phyloP scores from a whole-genome alignment of 345 rosid species.

The Aquilaria sinensis region DNA sequence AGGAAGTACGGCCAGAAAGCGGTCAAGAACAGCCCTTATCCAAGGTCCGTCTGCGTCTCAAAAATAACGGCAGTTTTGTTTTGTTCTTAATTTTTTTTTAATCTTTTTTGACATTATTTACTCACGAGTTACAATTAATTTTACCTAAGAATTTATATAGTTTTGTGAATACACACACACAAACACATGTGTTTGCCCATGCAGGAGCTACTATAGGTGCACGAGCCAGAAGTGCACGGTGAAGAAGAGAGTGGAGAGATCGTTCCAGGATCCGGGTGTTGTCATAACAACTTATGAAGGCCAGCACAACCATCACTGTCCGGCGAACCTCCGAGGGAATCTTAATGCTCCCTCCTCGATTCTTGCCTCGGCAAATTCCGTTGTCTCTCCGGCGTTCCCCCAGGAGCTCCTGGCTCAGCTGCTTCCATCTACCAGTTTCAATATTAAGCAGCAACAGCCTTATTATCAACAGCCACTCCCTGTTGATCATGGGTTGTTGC shows the following conservation, averaged over 20 bases:
- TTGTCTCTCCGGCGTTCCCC: conserved; percentile 17
- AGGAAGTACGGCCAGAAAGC: conserved; percentile 43
- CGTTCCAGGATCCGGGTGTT: conserved; percentile 41
- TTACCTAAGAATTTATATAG: too few species aligned
- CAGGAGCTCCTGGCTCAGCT: conserved; percentile 21
- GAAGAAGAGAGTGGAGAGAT: conserved; percentile 62
- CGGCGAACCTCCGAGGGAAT: conserved; percentile 36
- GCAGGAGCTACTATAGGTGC: conserved; percentile 66
- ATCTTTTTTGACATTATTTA: too few species aligned
- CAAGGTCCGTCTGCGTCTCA: too few species aligned
- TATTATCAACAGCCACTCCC: conserved; percentile 16
- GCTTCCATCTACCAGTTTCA: conserved; percentile 15
- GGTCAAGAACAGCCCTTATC: conserved; percentile 25
- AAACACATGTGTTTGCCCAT: neutral
- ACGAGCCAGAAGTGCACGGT: conserved; percentile 50
- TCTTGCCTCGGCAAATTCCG: conserved; percentile 12
- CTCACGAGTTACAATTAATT: too few species aligned
- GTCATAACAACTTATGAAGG: conserved; percentile 73
- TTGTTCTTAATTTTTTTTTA: too few species aligned
- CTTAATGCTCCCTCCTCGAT: conserved; percentile 24
- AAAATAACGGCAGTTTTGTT: too few species aligned
- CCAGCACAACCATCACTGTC: conserved; percentile 45
- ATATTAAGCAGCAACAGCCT: conserved; percentile 1
- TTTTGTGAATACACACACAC: too few species aligned
- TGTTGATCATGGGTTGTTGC: conserved; percentile 28